phyloP scores from a whole-genome alignment of 2,329 filamentous ascomycete genomes.

The Aureobasidium vineae region DNA sequence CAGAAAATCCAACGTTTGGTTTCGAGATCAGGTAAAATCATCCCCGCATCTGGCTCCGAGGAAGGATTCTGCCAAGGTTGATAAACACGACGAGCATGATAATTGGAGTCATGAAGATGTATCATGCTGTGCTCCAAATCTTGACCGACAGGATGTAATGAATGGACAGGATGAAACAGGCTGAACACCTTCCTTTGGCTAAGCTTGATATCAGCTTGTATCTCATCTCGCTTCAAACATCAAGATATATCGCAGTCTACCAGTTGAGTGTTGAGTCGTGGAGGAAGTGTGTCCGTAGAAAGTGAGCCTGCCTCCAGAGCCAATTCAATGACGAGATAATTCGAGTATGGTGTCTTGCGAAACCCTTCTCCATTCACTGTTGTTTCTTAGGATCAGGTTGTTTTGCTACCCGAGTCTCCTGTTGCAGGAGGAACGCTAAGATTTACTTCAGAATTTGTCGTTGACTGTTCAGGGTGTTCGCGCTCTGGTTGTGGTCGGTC shows the following conservation, averaged over 20 bases:
- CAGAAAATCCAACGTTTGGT: neutral
- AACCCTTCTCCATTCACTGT: neutral
- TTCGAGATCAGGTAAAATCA: neutral
- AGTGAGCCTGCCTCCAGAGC: too few relatives aligned
- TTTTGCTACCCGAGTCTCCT: neutral
- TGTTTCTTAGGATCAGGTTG: neutral
- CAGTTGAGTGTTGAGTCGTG: too few relatives aligned
- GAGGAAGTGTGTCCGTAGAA: too few relatives aligned
- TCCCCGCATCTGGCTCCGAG: neutral
- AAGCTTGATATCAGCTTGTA: too few relatives aligned
- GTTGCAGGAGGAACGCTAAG: neutral
- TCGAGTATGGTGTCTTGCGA: neutral
- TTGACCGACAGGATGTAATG: neutral
- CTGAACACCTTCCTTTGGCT: too few relatives aligned
- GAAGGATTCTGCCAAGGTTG: constrained; percentile 19
- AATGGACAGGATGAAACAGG: neutral
- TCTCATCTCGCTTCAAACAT: too few relatives aligned
- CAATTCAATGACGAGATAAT: neutral
- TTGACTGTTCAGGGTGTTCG: neutral
- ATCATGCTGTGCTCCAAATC: neutral
- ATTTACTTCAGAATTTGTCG: neutral
- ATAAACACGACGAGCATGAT: neutral
- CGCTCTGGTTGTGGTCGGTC: neutral
- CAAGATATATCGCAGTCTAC: too few relatives aligned
- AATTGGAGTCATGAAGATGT: neutral